These are phyloP conservation scores for Aspergillus coremiiformis DNA, from an alignment of 495 filamentous ascomycete species.

Conservation along the genomic window DNA sequence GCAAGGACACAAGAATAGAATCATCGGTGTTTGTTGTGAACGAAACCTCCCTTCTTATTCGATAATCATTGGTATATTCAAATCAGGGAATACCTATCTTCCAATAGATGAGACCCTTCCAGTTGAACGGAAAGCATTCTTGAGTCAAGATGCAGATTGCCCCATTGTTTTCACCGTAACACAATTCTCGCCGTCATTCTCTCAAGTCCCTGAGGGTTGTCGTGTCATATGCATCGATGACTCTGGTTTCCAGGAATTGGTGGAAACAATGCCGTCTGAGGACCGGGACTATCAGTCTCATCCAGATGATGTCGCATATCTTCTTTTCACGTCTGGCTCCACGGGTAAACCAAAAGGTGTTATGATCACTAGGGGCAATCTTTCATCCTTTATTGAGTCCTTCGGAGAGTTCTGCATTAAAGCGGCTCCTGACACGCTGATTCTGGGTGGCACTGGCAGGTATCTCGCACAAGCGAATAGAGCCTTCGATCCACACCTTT, in stretches of 20 bases:
- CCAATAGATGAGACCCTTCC: slow-evolving; percentile 48
- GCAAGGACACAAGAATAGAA: slow-evolving; percentile 24
- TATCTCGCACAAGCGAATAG: slow-evolving; percentile 29
- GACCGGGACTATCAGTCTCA: slow-evolving; percentile 28
- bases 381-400: slow-evolving; percentile 39
- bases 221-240: slow-evolving; percentile 26
- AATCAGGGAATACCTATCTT: slow-evolving; percentile 67
- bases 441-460: slow-evolving; percentile 25
- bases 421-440: slow-evolving; percentile 16
- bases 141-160: slow-evolving; percentile 31
- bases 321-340: slow-evolving; percentile 94
- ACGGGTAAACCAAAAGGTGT: slow-evolving; percentile 98
- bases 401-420: slow-evolving; percentile 24
- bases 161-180: slow-evolving; percentile 26
- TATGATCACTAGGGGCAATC: slow-evolving; percentile 52
- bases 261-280: slow-evolving; percentile 14
- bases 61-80: slow-evolving; percentile 38
- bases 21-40: slow-evolving; percentile 39
- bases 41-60: slow-evolving; percentile 37
- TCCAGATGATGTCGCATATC: slow-evolving; percentile 88
- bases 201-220: slow-evolving; percentile 19
- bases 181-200: slow-evolving; percentile 14
- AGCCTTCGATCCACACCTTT: slow-evolving; percentile 32
- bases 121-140: slow-evolving; percentile 36
- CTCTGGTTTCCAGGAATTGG: slow-evolving; percentile 18